These are phyloP conservation scores for Acer negundo DNA, from an alignment of 345 rosid species.

Conservation along the genomic window DNA sequence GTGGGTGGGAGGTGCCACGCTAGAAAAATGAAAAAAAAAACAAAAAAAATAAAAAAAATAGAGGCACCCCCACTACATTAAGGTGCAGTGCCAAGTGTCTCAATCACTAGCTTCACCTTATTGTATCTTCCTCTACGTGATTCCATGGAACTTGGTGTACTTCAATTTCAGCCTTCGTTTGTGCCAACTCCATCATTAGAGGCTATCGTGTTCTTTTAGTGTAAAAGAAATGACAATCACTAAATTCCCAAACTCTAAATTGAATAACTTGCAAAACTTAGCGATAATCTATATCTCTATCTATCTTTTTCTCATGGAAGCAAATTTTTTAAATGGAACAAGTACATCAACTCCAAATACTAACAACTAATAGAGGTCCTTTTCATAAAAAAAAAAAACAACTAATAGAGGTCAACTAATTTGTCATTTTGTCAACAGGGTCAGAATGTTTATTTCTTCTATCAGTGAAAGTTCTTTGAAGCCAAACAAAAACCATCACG, in stretches of 20 bases:
- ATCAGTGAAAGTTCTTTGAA: background rate
- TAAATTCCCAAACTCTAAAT: background rate
- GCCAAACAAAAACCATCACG: background rate
- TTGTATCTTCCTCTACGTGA: background rate
- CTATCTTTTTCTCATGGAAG: background rate
- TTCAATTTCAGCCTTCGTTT: slow-evolving; percentile 27
- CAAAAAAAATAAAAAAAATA: background rate
- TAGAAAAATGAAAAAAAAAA: background rate
- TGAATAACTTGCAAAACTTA: background rate
- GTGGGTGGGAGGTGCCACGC: slow-evolving; percentile 26
- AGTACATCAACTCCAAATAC: background rate
- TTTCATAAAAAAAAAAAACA: too few relatives aligned
- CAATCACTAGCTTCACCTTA: slow-evolving; percentile 16
- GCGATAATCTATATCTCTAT: background rate
- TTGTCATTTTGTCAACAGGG: background rate
- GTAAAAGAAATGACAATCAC: background rate
- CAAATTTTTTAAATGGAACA: slow-evolving; percentile 9
- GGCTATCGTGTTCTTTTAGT: background rate
- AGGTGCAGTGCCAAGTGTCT: slow-evolving; percentile 26
- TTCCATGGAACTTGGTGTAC: slow-evolving; percentile 15
- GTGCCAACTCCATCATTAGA: slow-evolving; percentile 27
- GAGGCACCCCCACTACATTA: slow-evolving; percentile 21
- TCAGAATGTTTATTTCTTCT: background rate
- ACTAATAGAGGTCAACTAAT: background rate
- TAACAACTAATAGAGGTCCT: background rate